These are phyloP conservation scores for Phoma herbarum DNA, from an alignment of 2,329 filamentous ascomycete species.

Conservation along the genomic window DNA sequence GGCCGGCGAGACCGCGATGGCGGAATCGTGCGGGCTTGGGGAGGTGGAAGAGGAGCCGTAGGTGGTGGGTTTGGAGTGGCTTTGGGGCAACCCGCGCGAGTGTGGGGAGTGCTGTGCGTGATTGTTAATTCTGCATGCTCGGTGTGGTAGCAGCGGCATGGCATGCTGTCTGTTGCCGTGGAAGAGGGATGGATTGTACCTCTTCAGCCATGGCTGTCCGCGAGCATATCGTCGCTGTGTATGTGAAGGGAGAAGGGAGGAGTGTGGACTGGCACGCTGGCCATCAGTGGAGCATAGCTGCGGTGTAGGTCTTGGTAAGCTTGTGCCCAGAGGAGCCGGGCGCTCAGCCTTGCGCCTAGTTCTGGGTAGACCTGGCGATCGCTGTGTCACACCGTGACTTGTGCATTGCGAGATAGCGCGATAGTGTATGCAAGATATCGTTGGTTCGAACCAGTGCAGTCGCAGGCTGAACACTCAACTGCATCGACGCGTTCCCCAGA, in stretches of 20 bases:
- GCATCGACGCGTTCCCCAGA: background rate
- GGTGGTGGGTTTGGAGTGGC: slow-evolving; percentile 17
- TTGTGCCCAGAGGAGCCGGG: slow-evolving; percentile 17
- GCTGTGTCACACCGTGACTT: background rate
- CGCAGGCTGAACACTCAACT: background rate
- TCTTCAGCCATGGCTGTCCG: slow-evolving; percentile 27
- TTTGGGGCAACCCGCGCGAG: background rate
- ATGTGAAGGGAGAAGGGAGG: background rate
- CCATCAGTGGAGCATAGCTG: slow-evolving; percentile 14
- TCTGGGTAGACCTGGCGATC: slow-evolving; percentile 11
- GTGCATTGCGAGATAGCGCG: slow-evolving; percentile 30
- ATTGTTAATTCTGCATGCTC: background rate
- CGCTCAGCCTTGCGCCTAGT: slow-evolving; percentile 25
- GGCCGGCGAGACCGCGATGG: slow-evolving; percentile 21
- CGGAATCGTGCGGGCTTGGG: slow-evolving; percentile 24
- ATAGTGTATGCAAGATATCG: background rate
- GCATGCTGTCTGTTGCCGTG: background rate
- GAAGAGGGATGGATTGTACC: slow-evolving; percentile 15
- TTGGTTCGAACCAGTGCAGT: background rate
- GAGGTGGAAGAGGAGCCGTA: slow-evolving; percentile 23
- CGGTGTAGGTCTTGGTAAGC: slow-evolving; percentile 23
- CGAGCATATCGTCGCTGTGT: slow-evolving; percentile 16
- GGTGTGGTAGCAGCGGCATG: no score
- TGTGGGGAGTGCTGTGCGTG: background rate
- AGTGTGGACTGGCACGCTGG: background rate